A percentile compares a stretch with the other conserved stretches of the same genome.
phyloP scores from a whole-genome alignment of 2,329 filamentous ascomycete species.

The Chaetothyriales sp. region DNA sequence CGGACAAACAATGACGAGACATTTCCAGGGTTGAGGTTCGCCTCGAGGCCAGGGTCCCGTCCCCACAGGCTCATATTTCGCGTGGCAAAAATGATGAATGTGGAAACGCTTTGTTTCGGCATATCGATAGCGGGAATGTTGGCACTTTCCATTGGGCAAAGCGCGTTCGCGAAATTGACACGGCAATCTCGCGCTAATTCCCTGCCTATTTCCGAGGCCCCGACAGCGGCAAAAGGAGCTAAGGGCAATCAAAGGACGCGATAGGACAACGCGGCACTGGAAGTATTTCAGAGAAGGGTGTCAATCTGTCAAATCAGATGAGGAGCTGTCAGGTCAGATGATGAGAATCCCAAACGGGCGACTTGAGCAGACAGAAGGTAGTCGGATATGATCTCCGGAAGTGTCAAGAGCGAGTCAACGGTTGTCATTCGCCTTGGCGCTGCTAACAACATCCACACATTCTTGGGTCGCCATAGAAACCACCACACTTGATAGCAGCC shows the following conservation, averaged over 20 bases:
- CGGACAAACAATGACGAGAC: background rate
- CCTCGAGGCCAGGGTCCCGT: background rate
- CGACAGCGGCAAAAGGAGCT: background rate
- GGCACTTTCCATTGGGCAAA: conserved; percentile 6
- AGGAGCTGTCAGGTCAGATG: background rate
- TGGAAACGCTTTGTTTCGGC: conserved; percentile 1
- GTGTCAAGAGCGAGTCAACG: background rate
- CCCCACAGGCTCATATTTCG: background rate
- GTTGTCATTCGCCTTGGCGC: background rate
- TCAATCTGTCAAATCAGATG: background rate
- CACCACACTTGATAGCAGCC: background rate
- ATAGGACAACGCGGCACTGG: background rate
- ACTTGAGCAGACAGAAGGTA: background rate
- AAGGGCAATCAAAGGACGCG: background rate
- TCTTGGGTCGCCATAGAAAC: background rate
- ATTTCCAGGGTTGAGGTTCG: background rate
- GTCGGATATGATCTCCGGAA: background rate
- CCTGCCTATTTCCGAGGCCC: background rate
- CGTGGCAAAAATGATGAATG: background rate
- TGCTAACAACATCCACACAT: background rate
- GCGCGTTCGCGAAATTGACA: conserved; percentile 14
- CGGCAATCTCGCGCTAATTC: conserved; percentile 9
- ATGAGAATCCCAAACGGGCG: background rate
- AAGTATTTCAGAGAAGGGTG: background rate
- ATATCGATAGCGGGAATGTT: conserved; percentile 11